Evolutionary conservation across 441 rosid genomes (phyloP), one percentile per base, ranked within the genome.

Genomic region (Eruca vesicaria): DNA sequence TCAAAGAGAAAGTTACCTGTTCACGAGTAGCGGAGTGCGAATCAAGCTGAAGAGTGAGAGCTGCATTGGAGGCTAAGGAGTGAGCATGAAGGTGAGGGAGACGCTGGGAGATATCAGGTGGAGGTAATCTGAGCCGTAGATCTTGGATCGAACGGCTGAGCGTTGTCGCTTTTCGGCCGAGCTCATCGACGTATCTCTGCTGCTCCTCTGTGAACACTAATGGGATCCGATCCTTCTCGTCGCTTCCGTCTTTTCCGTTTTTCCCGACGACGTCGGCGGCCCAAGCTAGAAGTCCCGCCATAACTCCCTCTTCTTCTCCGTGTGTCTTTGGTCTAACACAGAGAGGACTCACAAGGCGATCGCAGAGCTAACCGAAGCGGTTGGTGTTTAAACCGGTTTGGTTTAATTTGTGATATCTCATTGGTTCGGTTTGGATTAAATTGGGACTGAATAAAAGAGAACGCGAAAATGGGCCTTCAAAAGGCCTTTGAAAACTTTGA

Each of bases 11-110:
- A 16, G 12, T 14, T 18, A 81, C 97, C 84, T 92, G 97, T 77
- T 94, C 91, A 71, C 92, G 90, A 56, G 99, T 94, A 70, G 99
- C 81, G 35, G 97, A 89, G 79, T 94, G 98, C 63, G 98, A 85
- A 76, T 89, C 93, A 75, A 94, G 81, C 84, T 94, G 98, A 78
- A 88, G 91, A 60, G 97, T 91, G 66, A 94, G 88, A 55, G 96
- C 97, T 3, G 94, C 97, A 74, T 86, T 88, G 78, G 97, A 94
- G 50, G 97, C 97, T 69, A 94, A 81, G 43, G 97, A 94, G 82
- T 90, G 97, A 41, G 99, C 97, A 31, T 82, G 94, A 58, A 94
- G 91, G 82, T 92, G 90, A 78, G 98, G 97, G 16, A 92, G 93
- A 52, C 98, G 98, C 83, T 88, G 91, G 43, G 96, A 83, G 82